Conservation (phyloP, 106 monocot species). For the Dendrobium chrysotoxum region DNA sequence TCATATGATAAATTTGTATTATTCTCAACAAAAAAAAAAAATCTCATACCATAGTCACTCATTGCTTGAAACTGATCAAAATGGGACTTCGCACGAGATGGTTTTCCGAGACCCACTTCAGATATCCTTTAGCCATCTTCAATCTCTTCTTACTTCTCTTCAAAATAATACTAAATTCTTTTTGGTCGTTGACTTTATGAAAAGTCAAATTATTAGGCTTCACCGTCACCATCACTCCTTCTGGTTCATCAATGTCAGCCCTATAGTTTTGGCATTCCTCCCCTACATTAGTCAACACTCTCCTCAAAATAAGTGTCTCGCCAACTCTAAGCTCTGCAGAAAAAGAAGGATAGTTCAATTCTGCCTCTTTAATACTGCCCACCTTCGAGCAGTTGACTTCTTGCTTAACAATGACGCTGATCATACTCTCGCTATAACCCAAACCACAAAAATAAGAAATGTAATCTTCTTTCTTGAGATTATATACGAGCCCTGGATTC, state of each 20-base stretch:
- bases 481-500: constrained; percentile 72
- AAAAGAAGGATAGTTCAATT: constrained; percentile 78
- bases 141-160: background rate
- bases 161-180: background rate
- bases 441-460: constrained; percentile 65
- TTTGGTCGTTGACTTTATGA: background rate
- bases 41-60: no score
- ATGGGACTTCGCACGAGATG: background rate
- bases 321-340: constrained; percentile 30
- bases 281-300: constrained; percentile 59
- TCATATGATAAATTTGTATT: no score
- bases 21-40: no score
- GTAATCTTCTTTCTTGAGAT: constrained; percentile 55
- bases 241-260: background rate
- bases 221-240: background rate
- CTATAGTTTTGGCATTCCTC: background rate
- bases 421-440: constrained; percentile 16
- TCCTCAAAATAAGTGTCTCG: constrained; percentile 26
- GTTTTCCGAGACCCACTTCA: background rate
- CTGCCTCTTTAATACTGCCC: background rate
- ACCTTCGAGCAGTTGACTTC: constrained; percentile 25
- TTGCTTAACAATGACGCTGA: constrained; percentile 44
- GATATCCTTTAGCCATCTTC: background rate
- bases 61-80: background rate
- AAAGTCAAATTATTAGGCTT: background rate